These are phyloP conservation scores for Asterophora lycoperdoides DNA, from an alignment of 768 basidiomycete species.

Conservation along the genomic window DNA sequence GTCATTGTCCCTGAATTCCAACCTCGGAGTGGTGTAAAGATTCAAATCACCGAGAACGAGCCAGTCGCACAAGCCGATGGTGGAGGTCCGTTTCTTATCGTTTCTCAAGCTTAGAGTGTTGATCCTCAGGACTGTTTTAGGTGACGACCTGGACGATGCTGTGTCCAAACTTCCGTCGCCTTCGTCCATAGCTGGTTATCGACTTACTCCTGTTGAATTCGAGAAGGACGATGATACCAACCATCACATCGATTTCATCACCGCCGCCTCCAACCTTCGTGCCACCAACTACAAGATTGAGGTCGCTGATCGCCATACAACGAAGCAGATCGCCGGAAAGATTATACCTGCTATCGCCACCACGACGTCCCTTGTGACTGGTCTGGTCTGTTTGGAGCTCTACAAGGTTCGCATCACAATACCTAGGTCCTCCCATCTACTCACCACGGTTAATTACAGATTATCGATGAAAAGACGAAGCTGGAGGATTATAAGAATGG, in stretches of 20 bases:
- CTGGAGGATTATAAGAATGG: slow-evolving; percentile 98
- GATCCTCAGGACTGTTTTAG: slow-evolving; percentile 26
- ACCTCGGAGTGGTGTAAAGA: slow-evolving; percentile 88
- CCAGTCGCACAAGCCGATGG: slow-evolving; percentile 61
- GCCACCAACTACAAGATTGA: slow-evolving; percentile 93
- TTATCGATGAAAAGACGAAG: slow-evolving; percentile 93
- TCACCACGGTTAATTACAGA: slow-evolving; percentile 37
- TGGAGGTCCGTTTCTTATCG: slow-evolving; percentile 29
- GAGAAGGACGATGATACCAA: slow-evolving; percentile 99
- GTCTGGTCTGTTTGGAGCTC: slow-evolving; percentile 91
- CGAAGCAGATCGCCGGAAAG: slow-evolving; percentile 98
- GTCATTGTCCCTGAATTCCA: slow-evolving; percentile 88
- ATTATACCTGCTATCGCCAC: slow-evolving; percentile 99
- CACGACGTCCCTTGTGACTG: slow-evolving; percentile 93
- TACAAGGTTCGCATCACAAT: slow-evolving; percentile 67
- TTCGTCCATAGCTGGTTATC: slow-evolving; percentile 92
- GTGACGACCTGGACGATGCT: slow-evolving; percentile 52
- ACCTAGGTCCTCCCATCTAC: neutral
- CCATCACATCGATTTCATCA: slow-evolving; percentile 98
- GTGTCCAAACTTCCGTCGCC: slow-evolving; percentile 77
- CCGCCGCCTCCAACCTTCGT: slow-evolving; percentile 93
- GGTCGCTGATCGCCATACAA: slow-evolving; percentile 82
- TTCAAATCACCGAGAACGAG: slow-evolving; percentile 92
- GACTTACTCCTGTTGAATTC: slow-evolving; percentile 91
- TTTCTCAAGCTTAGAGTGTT: neutral